A percentile compares a stretch with the other conserved stretches of the same genome.
These are phyloP conservation scores for Hypholoma sublateritium DNA, from an alignment of 768 basidiomycete genomes.

Conservation along the genomic window DNA sequence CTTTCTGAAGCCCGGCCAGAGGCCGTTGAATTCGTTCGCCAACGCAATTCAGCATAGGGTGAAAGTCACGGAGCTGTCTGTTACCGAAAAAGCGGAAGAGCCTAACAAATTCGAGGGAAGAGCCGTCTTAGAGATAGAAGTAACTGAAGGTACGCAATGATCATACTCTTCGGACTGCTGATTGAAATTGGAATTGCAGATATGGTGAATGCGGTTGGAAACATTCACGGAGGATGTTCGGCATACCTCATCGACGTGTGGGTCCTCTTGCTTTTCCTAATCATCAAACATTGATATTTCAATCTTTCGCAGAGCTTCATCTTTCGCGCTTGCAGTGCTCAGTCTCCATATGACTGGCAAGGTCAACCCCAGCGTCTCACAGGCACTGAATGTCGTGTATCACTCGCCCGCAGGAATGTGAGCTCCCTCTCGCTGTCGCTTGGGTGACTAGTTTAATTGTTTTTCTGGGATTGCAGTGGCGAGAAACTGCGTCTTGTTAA, in stretches of 20 bases:
- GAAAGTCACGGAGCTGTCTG: conserved; percentile 36
- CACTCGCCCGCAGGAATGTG: conserved; percentile 56
- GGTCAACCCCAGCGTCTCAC: conserved; percentile 39
- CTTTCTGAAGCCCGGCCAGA: conserved; percentile 9
- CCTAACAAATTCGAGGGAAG: conserved; percentile 39
- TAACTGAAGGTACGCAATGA: conserved; percentile 35
- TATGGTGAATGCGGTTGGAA: conserved; percentile 48
- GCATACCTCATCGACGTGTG: conserved; percentile 54
- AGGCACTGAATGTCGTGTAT: conserved; percentile 51
- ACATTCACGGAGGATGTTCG: conserved; percentile 53
- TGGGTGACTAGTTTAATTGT: not conserved
- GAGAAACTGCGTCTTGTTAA: conserved; percentile 52
- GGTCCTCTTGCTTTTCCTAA: conserved; percentile 15
- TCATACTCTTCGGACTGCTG: not conserved
- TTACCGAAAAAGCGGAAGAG: conserved; percentile 41
- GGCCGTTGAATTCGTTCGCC: conserved; percentile 18
- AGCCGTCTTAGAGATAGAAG: conserved; percentile 41
- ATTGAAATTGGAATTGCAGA: conserved; percentile 28
- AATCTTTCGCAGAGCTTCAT: conserved; percentile 39
- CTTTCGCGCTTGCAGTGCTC: conserved; percentile 43
- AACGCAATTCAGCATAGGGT: conserved; percentile 24
- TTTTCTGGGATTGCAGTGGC: conserved; percentile 29
- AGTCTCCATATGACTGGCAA: conserved; percentile 24
- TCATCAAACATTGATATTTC: not conserved
- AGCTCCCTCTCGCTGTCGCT: conserved; percentile 11